Evolutionary conservation across 1,139 yeast genomes (phyloP), one percentile per base, ranked within the genome.

Genomic region (Candida anutae): DNA sequence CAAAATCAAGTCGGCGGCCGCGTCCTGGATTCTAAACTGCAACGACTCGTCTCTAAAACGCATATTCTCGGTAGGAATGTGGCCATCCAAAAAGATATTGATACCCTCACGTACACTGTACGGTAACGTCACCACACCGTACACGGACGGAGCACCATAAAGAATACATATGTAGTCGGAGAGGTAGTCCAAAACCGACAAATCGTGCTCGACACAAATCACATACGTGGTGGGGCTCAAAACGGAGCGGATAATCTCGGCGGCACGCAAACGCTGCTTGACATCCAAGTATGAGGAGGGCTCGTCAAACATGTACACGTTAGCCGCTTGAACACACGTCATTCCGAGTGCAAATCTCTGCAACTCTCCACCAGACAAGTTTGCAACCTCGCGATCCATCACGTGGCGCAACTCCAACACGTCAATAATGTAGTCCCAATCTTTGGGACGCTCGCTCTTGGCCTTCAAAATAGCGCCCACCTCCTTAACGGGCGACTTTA

Each of bases 271-370:
- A 76, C 98, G 90, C 64, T 90, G 98, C 63, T 90, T 90, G 41
- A 90, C 97, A 72, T 90, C 98, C 58, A 90, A 68, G 62, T 90
- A 90, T 10, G 98, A 90, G 16, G 97, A 88, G 28, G 98, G 98
- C 66, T 90, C 98, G 64, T 90, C 98, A 58, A 90, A 90, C 98
- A 90, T 90, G 62, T 90, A 90, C 27, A 90, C 97, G 47, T 87
- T 84, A 33, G 97, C 97, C 21, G 67, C 69, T 62, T 90, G 97
- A 26, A 88, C 88, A 68, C 95, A 85, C 13, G 97, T 83, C 85
- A 90, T 79, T 46, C 93, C 98, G 54, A 90, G 80, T 27, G 98
- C 97, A 55, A 90, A 90, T 67, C 98, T 80, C 67, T 90, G 98
- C 55, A 90, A 72, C 62, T 90, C 98, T 57, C 98, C 98, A 77